Conservation (phyloP, 225 moss, liverwort and hornwort species). For the Pseudoscleropodium purum region DNA sequence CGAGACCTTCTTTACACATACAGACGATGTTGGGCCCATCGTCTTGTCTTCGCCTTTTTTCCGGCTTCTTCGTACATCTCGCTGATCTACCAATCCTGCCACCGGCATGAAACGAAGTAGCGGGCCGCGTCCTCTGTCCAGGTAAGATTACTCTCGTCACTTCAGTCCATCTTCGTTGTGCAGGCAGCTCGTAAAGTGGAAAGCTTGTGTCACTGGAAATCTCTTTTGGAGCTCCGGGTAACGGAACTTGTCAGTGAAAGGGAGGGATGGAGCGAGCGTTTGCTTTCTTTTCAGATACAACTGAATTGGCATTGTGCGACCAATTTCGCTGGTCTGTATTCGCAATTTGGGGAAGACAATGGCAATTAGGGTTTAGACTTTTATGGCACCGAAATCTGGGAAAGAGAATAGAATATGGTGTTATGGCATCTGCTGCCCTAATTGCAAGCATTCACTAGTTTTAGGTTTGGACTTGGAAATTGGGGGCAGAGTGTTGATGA, state of each 20-base stretch:
- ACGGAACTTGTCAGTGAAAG: background rate
- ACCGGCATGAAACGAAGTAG: conserved; percentile 26
- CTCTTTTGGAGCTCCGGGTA: background rate
- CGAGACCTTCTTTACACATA: background rate
- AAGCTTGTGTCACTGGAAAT: background rate
- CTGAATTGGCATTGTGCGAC: background rate
- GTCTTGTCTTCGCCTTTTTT: background rate
- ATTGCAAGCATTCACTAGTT: background rate
- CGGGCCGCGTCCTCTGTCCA: conserved; percentile 6
- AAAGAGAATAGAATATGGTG: background rate
- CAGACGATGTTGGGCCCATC: background rate
- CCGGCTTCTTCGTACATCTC: background rate
- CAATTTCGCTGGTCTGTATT: background rate
- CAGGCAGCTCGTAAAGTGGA: background rate
- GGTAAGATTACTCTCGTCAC: background rate
- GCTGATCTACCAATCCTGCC: background rate
- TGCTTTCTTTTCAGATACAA: background rate
- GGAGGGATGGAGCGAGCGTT: background rate
- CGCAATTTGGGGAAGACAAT: background rate
- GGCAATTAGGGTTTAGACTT: conserved; percentile 32
- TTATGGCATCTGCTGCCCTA: background rate
- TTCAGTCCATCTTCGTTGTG: background rate
- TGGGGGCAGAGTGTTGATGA: background rate
- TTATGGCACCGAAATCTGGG: background rate
- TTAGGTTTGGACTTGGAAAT: background rate